Base-by-base conservation (phyloP, 176 grass and related monocot genomes). In the Dactylis glomerata region DNA sequence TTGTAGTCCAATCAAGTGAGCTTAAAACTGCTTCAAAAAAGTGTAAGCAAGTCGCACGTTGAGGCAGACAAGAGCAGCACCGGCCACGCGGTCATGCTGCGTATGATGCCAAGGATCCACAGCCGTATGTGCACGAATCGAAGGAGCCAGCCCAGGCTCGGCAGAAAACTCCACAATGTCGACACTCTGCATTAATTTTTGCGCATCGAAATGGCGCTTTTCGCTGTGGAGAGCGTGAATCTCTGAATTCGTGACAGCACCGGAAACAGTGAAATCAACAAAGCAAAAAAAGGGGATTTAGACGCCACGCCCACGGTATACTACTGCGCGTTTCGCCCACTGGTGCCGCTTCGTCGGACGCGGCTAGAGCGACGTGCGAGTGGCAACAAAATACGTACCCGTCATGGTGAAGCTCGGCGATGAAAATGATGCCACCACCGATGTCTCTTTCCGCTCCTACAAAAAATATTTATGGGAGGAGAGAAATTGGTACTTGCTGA, bases 301-400 rank as follows among this genome's bases (percentile, higher is more conserved):
- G n/a, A n/a, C 41, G 51, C 23, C 41, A 78, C 75, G 13, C 62
- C 23, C 59, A 76, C 17, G 49, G 81, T 49, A 81, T 12, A 38
- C 81, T 81, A 40, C 87, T 20, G 77, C 62, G 87, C 81, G 83
- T 58, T 42, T 50, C 20, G 77, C 40, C 82, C 58, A 49, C 58
- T 16, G 38, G 77, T n/a, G n/a, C 57, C 2, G 5, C 5, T 85
- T 13, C 31, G 66, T 69, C 14, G 14, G 44, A 45, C 33, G 71
- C 62, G 44, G 33, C 41, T 70, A 72, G 5, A 54, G 45, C 0
- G 83, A 90, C 73, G 26, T 11, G 51, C 61, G 72, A 46, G 17
- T 46, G 6, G 47, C 13, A 61, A 76, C 61, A 34, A 85, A 64
- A 78, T 24, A 82, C 9, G 6, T 14, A 50, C 15, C 26, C 42